phyloP scores from a whole-genome alignment of 345 rosid species.

The Pelargonium nanum region DNA sequence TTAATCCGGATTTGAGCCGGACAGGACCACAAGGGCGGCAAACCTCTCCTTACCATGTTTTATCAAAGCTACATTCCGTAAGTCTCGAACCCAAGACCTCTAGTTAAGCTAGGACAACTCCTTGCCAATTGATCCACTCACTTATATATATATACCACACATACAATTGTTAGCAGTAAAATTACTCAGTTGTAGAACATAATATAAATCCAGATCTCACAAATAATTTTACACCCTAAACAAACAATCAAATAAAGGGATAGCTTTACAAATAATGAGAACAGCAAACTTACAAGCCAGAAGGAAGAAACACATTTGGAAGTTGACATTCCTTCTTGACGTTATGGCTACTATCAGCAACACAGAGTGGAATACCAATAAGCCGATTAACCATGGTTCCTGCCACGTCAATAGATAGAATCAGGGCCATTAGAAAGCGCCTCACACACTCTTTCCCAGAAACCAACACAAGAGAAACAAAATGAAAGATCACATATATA shows the following conservation, averaged over 20 bases:
- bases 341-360: conserved; percentile 39
- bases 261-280: background rate
- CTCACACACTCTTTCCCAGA: background rate
- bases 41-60: no score
- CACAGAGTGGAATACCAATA: conserved; percentile 50
- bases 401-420: conserved; percentile 9
- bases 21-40: no score
- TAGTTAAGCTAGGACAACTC: no score
- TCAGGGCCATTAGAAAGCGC: background rate
- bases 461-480: background rate
- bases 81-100: no score
- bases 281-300: conserved; percentile 47
- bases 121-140: no score
- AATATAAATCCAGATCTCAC: background rate
- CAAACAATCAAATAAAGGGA: background rate
- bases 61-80: no score
- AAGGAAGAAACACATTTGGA: conserved; percentile 78
- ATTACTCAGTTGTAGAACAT: background rate
- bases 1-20: no score
- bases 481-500: background rate
- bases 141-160: no score
- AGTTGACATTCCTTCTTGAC: conserved; percentile 61
- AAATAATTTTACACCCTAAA: background rate
- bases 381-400: conserved; percentile 80
- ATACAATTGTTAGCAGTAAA: background rate